phyloP scores from a whole-genome alignment of 1,284 basidiomycete species.

The Ustilago hordei region DNA sequence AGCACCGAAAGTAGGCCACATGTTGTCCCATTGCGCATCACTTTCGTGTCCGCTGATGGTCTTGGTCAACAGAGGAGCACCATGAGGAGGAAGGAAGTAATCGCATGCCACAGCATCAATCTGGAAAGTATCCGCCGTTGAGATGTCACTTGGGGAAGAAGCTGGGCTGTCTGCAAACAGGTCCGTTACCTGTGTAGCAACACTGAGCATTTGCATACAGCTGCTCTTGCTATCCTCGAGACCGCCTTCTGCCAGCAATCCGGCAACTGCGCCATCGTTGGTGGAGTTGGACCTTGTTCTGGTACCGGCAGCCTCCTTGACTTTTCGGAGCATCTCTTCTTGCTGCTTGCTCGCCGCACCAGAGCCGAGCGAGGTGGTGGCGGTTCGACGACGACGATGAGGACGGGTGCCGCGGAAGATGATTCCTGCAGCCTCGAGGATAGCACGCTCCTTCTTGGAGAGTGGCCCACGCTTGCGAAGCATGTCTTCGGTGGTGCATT shows the following conservation, averaged over 20 bases:
- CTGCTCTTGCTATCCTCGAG: conserved; percentile 24
- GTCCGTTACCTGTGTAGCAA: conserved; percentile 34
- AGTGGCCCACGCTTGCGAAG: conserved; percentile 55
- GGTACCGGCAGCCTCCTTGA: conserved; percentile 31
- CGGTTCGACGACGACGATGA: conserved; percentile 41
- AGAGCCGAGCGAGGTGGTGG: conserved; percentile 39
- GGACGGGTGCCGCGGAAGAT: conserved; percentile 52
- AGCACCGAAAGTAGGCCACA: conserved; percentile 29
- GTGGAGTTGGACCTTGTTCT: conserved; percentile 38
- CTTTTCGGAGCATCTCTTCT: conserved; percentile 38
- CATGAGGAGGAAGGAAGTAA: conserved; percentile 11
- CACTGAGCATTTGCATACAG: conserved; percentile 52
- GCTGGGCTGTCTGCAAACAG: conserved; percentile 44
- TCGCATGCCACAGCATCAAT: conserved; percentile 48
- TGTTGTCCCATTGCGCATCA: conserved; percentile 27
- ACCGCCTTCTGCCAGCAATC: not conserved
- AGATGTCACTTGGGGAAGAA: conserved; percentile 34
- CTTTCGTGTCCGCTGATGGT: conserved; percentile 3
- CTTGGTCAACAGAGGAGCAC: conserved; percentile 10
- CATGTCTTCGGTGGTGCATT: conserved; percentile 57
- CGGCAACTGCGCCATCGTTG: conserved; percentile 24
- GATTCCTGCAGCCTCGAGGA: conserved; percentile 50
- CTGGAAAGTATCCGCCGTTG: conserved; percentile 32
- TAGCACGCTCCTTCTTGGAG: conserved; percentile 49
- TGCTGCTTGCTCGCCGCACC: conserved; percentile 47